Conservation (phyloP, 2,329 filamentous ascomycete genomes). For the Penicillium sp. region DNA sequence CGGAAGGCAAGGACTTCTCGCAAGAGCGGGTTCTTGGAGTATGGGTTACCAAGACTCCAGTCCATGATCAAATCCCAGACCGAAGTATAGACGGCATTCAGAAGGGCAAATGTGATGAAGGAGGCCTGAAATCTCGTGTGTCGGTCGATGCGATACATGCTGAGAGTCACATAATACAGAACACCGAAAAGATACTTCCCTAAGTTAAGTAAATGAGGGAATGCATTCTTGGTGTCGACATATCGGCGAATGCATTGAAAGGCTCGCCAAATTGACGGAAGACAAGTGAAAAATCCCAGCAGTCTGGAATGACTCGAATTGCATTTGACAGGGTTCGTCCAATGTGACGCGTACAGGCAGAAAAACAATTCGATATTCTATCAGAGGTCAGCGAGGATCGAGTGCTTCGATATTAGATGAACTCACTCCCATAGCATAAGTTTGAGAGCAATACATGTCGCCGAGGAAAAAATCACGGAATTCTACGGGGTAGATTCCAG, state of each 20-base stretch:
- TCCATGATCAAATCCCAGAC: constrained; percentile 98
- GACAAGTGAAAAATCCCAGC: constrained; percentile 79
- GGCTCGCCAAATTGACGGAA: constrained; percentile 89
- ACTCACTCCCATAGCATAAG: constrained; percentile 82
- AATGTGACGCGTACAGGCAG: constrained; percentile 82
- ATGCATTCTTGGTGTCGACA: constrained; percentile 80
- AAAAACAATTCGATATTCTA: constrained; percentile 93
- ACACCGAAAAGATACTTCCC: constrained; percentile 91
- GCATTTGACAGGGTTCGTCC: constrained; percentile 74
- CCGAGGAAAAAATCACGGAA: constrained; percentile 97
- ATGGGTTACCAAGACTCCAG: constrained; percentile 84
- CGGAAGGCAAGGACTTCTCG: constrained; percentile 82
- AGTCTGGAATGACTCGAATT: constrained; percentile 84
- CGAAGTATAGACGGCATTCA: constrained; percentile 83
- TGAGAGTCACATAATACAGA: constrained; percentile 75
- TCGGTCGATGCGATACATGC: constrained; percentile 77
- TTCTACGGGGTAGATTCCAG: constrained; percentile 89
- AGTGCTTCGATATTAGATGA: background rate
- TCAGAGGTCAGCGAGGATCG: constrained; percentile 23
- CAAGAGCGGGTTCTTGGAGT: constrained; percentile 68
- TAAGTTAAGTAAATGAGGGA: constrained; percentile 90
- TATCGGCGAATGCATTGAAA: constrained; percentile 91
- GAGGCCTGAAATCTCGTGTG: constrained; percentile 62
- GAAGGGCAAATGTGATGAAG: constrained; percentile 78
- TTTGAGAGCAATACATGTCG: constrained; percentile 96